These are phyloP conservation scores for Pelargonium myrrhifolium DNA, from an alignment of 441 rosid species.

Conservation along the genomic window DNA sequence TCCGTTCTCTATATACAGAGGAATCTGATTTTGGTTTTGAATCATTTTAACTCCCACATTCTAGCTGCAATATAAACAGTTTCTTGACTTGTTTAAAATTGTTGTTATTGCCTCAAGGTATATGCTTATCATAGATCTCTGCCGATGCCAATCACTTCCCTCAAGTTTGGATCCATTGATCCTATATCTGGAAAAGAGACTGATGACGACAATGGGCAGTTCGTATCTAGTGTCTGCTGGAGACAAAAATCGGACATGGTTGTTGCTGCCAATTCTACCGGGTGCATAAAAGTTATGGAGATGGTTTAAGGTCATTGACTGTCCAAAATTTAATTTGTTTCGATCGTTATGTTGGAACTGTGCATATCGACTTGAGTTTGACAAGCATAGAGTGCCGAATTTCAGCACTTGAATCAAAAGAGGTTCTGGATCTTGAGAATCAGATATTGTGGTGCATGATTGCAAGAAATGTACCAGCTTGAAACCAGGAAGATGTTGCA, in stretches of 20 bases:
- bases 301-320: constrained; percentile 37
- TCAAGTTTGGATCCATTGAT: constrained; percentile 55
- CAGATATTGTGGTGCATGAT: too few species aligned
- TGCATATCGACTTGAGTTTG: not conserved
- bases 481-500: too few species aligned
- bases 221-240: constrained; percentile 86
- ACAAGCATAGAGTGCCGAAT: too few species aligned
- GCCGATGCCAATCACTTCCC: constrained; percentile 69
- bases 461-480: too few species aligned
- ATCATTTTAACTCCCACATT: not conserved
- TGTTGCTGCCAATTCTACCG: constrained; percentile 69
- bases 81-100: not conserved
- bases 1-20: too few species aligned
- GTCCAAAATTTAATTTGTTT: constrained; percentile 10
- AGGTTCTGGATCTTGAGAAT: too few species aligned
- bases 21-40: not conserved
- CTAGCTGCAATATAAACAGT: not conserved
- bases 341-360: not conserved
- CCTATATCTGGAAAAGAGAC: constrained; percentile 43
- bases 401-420: too few species aligned
- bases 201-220: constrained; percentile 47
- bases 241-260: constrained; percentile 54
- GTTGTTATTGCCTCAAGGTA: constrained; percentile 32
- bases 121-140: constrained; percentile 65
- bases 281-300: constrained; percentile 51